These are phyloP conservation scores for Claviceps quebecensis DNA, from an alignment of 2,329 filamentous ascomycete species.

Conservation along the genomic window DNA sequence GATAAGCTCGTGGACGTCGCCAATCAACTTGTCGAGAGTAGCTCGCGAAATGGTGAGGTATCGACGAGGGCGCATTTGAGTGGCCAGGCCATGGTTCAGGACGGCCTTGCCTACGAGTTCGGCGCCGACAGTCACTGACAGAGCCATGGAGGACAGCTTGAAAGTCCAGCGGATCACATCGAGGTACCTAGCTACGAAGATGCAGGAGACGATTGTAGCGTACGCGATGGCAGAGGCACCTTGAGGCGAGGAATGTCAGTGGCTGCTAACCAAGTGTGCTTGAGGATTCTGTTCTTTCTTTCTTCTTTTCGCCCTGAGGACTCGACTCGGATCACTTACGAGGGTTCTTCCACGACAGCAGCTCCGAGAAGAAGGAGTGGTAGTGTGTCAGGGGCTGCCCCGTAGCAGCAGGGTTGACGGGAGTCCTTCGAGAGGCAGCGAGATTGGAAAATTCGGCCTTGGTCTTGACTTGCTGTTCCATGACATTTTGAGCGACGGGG, in stretches of 20 bases:
- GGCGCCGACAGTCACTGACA: slow-evolving; percentile 45
- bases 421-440: slow-evolving; percentile 41
- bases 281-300: background rate
- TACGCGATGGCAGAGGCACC: slow-evolving; percentile 54
- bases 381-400: slow-evolving; percentile 54
- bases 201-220: slow-evolving; percentile 39
- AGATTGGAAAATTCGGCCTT: slow-evolving; percentile 42
- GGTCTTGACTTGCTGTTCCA: slow-evolving; percentile 41
- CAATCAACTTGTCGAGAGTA: slow-evolving; percentile 45
- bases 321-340: slow-evolving; percentile 27
- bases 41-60: slow-evolving; percentile 54
- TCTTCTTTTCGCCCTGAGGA: background rate
- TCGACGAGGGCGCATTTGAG: slow-evolving; percentile 50
- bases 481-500: slow-evolving; percentile 44
- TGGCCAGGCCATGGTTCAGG: slow-evolving; percentile 46
- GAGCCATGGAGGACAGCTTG: slow-evolving; percentile 49
- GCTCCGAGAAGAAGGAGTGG: slow-evolving; percentile 56
- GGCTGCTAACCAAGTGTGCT: slow-evolving; percentile 1
- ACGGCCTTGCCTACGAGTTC: slow-evolving; percentile 48
- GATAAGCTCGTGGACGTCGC: slow-evolving; percentile 52
- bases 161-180: slow-evolving; percentile 51
- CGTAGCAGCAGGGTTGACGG: slow-evolving; percentile 38
- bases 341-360: slow-evolving; percentile 56
- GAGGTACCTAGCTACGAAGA: slow-evolving; percentile 51
- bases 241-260: slow-evolving; percentile 15